Conservation (phyloP, 129 eudicot species). For the Helianthus tuberosus region DNA sequence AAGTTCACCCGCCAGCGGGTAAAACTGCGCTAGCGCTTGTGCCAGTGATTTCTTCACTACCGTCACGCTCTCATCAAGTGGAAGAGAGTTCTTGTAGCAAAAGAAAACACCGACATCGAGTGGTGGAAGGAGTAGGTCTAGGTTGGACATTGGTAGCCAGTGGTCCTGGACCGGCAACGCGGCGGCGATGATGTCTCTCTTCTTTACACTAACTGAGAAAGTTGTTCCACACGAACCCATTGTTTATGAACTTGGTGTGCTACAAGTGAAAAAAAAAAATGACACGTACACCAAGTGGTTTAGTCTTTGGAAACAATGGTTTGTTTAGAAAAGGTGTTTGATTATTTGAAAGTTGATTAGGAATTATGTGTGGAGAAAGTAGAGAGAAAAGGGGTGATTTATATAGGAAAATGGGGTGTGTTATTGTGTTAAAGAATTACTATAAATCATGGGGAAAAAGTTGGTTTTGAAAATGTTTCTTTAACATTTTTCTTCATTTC, state of each 20-base stretch:
- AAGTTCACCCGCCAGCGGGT: conserved; percentile 70
- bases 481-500: conserved; percentile 2
- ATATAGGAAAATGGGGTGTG: conserved; percentile 14
- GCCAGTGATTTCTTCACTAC: conserved; percentile 58
- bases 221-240: conserved; percentile 41
- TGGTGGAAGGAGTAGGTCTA: conserved; percentile 72
- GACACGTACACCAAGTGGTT: too few relatives aligned
- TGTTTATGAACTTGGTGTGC: neutral
- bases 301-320: too few relatives aligned
- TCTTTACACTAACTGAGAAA: conserved; percentile 35
- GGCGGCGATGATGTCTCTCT: conserved; percentile 45
- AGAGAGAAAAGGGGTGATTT: conserved; percentile 11
- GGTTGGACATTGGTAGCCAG: conserved; percentile 69
- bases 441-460: neutral
- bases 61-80: conserved; percentile 25
- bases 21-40: conserved; percentile 46
- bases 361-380: conserved; percentile 15
- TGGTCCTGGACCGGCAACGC: conserved; percentile 60
- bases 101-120: conserved; percentile 62
- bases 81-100: conserved; percentile 44
- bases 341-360: conserved; percentile 2
- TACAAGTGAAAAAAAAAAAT: neutral
- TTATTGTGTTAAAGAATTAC: neutral
- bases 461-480: conserved; percentile 12
- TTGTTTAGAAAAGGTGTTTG: neutral